Percentiles rank a stretch among this genome's conserved stretches.
These are phyloP conservation scores for Myrica gale DNA, from an alignment of 306 rosid genomes.

Conservation along the genomic window DNA sequence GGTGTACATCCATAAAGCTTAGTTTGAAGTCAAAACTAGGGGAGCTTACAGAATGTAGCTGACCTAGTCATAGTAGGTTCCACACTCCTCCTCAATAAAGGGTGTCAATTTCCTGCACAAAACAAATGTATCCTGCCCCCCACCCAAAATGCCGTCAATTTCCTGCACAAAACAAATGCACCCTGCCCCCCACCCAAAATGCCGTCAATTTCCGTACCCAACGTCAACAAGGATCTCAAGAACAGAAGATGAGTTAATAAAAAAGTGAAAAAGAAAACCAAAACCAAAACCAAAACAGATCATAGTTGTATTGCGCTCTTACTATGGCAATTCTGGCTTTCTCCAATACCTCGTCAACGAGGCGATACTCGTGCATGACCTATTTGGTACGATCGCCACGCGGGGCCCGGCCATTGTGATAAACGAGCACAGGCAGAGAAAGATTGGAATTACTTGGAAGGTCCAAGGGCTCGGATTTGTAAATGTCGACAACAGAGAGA, in stretches of 20 bases:
- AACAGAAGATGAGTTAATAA: background rate
- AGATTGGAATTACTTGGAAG: constrained; percentile 58
- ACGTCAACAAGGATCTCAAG: constrained; percentile 7
- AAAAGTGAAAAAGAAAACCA: too few relatives aligned
- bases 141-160: constrained; percentile 23
- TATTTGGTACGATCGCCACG: constrained; percentile 70
- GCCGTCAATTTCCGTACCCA: constrained; percentile 28
- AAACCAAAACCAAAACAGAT: background rate
- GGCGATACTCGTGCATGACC: constrained; percentile 95
- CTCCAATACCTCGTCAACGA: constrained; percentile 54
- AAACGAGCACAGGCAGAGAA: constrained; percentile 60
- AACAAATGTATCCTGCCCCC: constrained; percentile 78
- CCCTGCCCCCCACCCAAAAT: constrained; percentile 54
- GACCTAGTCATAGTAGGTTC: background rate
- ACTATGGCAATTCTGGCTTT: constrained; percentile 56
- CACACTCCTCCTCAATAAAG: constrained; percentile 60
- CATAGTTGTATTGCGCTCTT: background rate
- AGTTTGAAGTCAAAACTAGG: too few relatives aligned
- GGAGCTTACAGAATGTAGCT: too few relatives aligned
- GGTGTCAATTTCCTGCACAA: constrained; percentile 93
- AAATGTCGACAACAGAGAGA: constrained; percentile 64
- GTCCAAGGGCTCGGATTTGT: constrained; percentile 90
- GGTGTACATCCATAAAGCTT: too few relatives aligned
- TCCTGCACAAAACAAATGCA: constrained; percentile 81
- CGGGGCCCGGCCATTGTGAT: constrained; percentile 80